Percentiles rank a stretch among this genome's conserved stretches.
Evolutionary conservation across 2,329 filamentous ascomycete genomes (phyloP).

Genomic region (Alternaria atra): DNA sequence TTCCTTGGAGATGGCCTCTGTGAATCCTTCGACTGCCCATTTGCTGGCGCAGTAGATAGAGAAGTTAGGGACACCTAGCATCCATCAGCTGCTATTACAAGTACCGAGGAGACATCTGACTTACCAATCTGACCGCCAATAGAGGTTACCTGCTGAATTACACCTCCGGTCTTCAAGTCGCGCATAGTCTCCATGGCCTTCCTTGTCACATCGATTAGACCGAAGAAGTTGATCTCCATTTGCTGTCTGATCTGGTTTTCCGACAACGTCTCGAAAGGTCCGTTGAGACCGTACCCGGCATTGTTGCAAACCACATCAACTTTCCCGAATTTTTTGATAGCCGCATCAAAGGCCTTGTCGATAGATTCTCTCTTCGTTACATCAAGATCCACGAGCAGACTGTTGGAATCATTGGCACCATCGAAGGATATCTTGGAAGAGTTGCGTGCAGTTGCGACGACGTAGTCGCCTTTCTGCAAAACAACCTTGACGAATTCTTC

Average conservation of each 20-base stretch:
- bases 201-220: constrained; percentile 63
- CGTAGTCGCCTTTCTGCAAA: constrained; percentile 55
- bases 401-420: constrained; percentile 57
- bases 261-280: constrained; percentile 62
- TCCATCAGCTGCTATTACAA: neutral
- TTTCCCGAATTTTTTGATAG: constrained; percentile 61
- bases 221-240: constrained; percentile 69
- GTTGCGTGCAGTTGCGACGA: constrained; percentile 58
- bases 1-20: constrained; percentile 55
- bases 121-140: constrained; percentile 60
- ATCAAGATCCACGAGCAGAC: constrained; percentile 62
- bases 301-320: constrained; percentile 70
- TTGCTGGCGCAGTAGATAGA: constrained; percentile 55
- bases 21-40: constrained; percentile 60
- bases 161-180: constrained; percentile 60
- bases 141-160: constrained; percentile 65
- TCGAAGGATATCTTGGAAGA: constrained; percentile 54
- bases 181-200: constrained; percentile 57
- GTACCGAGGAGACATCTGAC: neutral
- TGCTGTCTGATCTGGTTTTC: constrained; percentile 61
- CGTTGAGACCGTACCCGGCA: constrained; percentile 65
- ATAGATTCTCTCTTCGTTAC: constrained; percentile 60
- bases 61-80: constrained; percentile 48
- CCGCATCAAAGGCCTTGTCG: constrained; percentile 56
- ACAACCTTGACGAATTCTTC: constrained; percentile 55